Conservation (phyloP, 2,329 filamentous ascomycete species). For the Colletotrichum sp. region DNA sequence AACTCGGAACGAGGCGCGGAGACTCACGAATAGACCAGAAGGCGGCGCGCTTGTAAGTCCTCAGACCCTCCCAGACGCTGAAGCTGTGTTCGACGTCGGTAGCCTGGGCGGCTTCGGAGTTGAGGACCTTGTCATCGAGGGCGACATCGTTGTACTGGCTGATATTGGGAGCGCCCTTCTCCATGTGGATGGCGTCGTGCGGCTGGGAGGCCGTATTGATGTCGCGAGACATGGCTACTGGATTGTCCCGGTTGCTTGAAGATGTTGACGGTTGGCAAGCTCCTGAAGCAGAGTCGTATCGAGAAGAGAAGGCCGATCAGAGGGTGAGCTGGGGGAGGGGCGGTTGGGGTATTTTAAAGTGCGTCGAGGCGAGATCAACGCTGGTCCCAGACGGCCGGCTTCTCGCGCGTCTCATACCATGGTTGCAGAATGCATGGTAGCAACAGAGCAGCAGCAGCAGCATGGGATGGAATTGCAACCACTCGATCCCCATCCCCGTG, state of each 20-base stretch:
- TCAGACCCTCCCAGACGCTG: slow-evolving; percentile 37
- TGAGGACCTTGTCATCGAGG: slow-evolving; percentile 41
- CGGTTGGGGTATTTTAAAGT: slow-evolving; percentile 10
- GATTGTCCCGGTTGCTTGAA: not conserved
- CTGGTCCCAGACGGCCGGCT: slow-evolving; percentile 7
- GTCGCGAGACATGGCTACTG: slow-evolving; percentile 11
- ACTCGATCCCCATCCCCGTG: not conserved
- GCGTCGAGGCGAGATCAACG: not conserved
- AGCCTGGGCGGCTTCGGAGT: slow-evolving; percentile 38
- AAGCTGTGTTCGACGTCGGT: slow-evolving; percentile 42
- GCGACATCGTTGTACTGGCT: slow-evolving; percentile 36
- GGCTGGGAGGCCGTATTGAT: slow-evolving; percentile 3
- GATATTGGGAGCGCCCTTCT: slow-evolving; percentile 33
- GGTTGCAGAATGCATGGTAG: slow-evolving; percentile 10
- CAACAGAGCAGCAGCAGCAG: not conserved
- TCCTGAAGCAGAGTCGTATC: slow-evolving; percentile 7
- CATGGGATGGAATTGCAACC: not conserved
- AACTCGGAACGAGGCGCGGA: not conserved
- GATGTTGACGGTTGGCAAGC: slow-evolving; percentile 1
- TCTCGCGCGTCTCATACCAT: not conserved
- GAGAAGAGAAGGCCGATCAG: not conserved
- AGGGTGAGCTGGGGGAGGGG: not conserved
- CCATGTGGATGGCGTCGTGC: slow-evolving; percentile 29
- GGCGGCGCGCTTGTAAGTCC: slow-evolving; percentile 44
- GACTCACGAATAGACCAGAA: slow-evolving; percentile 44